phyloP scores from a whole-genome alignment of 768 basidiomycete species.

The Serendipita sp. region DNA sequence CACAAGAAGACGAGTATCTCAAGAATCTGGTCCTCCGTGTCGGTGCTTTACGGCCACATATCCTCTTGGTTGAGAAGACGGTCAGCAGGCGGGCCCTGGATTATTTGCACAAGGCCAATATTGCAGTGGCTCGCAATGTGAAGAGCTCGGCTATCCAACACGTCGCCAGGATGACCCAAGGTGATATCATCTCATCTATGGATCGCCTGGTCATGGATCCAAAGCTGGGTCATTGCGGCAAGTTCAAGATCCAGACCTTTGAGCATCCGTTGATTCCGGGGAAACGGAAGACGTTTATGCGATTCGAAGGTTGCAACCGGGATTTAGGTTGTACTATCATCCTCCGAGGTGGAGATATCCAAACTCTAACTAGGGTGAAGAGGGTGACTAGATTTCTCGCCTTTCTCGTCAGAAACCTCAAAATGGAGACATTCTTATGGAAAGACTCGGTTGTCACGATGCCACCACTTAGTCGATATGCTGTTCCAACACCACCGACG shows the following conservation, averaged over 20 bases:
- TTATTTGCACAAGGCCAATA: slow-evolving; percentile 64
- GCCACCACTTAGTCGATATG: slow-evolving; percentile 47
- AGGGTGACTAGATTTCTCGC: slow-evolving; percentile 83
- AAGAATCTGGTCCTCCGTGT: slow-evolving; percentile 77
- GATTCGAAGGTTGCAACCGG: slow-evolving; percentile 87
- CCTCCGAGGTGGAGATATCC: slow-evolving; percentile 70
- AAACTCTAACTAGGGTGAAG: slow-evolving; percentile 71
- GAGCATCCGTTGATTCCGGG: slow-evolving; percentile 93
- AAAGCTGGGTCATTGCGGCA: slow-evolving; percentile 70
- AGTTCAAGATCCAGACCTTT: slow-evolving; percentile 81
- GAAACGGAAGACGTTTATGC: slow-evolving; percentile 87
- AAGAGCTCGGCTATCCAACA: slow-evolving; percentile 76
- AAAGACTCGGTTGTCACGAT: slow-evolving; percentile 71
- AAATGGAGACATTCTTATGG: slow-evolving; percentile 89
- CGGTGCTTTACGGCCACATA: slow-evolving; percentile 77
- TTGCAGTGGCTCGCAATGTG: slow-evolving; percentile 80
- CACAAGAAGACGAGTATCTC: slow-evolving; percentile 87
- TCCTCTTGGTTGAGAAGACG: slow-evolving; percentile 81
- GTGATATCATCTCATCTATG: slow-evolving; percentile 89
- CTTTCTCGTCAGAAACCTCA: slow-evolving; percentile 83
- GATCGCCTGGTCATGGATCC: slow-evolving; percentile 85
- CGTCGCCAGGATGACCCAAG: slow-evolving; percentile 86
- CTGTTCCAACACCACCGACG: slow-evolving; percentile 33
- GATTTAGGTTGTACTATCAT: slow-evolving; percentile 93
- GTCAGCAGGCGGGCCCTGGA: slow-evolving; percentile 86